phyloP scores from a whole-genome alignment of 2,329 filamentous ascomycete species.

The Tolypocladium nubicola region DNA sequence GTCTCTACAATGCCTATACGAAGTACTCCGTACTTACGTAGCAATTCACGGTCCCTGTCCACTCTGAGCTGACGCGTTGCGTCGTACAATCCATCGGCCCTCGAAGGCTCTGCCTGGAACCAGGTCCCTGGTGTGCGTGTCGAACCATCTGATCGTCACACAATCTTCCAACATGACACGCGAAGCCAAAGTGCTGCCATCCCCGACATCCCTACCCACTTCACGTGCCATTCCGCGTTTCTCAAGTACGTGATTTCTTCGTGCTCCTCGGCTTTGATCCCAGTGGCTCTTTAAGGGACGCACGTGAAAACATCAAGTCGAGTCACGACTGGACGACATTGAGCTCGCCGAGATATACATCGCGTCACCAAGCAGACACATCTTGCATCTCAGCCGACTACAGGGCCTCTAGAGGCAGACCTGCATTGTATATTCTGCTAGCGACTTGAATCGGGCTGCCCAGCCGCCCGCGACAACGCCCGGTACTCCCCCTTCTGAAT shows the following conservation, averaged over 20 bases:
- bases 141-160: not conserved
- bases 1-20: not conserved
- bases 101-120: not conserved
- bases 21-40: not conserved
- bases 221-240: too few relatives aligned
- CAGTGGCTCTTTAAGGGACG: too few relatives aligned
- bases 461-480: slow-evolving; percentile 8
- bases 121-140: not conserved
- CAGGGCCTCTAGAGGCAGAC: not conserved
- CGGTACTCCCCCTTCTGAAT: slow-evolving; percentile 11
- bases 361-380: not conserved
- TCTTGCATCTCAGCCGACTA: not conserved
- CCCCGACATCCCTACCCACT: too few relatives aligned
- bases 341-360: not conserved
- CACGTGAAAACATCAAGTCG: not conserved
- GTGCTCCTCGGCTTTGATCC: too few relatives aligned
- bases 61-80: not conserved
- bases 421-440: not conserved
- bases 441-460: slow-evolving; percentile 1
- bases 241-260: too few relatives aligned
- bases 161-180: too few relatives aligned
- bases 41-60: not conserved
- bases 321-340: not conserved
- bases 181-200: too few relatives aligned
- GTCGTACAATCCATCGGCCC: not conserved